A percentile compares a stretch with the other conserved stretches of the same genome.
Conservation (phyloP, 129 eudicot genomes). For the Smallanthus sonchifolius region DNA sequence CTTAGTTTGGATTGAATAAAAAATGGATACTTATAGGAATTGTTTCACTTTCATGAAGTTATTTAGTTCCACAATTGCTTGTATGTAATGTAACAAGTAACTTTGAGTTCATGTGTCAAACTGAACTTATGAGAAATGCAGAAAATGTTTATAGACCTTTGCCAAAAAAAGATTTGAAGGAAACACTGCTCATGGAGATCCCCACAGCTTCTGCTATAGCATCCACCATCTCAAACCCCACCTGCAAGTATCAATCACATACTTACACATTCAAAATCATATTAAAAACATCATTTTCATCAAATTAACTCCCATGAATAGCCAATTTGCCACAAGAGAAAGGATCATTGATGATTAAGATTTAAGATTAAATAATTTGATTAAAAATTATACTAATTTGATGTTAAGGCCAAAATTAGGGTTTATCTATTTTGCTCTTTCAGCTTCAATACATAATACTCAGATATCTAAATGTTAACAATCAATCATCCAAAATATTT, state of each 20-base stretch:
- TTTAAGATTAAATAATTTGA: neutral
- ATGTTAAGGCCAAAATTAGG: neutral
- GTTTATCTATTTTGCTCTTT: neutral
- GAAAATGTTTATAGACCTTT: slow-evolving; percentile 45
- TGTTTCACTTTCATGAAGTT: neutral
- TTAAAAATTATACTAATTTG: neutral
- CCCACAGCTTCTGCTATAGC: slow-evolving; percentile 86
- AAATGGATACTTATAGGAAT: neutral
- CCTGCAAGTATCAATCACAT: slow-evolving; percentile 40
- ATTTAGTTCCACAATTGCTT: neutral
- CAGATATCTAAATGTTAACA: neutral
- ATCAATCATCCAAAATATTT: neutral
- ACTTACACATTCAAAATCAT: neutral
- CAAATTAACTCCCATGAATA: neutral
- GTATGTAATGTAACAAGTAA: neutral
- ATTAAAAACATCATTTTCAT: neutral
- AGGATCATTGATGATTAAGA: neutral
- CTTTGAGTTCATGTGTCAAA: neutral
- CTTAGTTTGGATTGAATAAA: neutral
- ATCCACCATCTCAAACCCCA: slow-evolving; percentile 95
- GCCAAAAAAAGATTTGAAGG: slow-evolving; percentile 79
- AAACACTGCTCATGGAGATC: slow-evolving; percentile 58
- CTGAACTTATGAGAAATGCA: neutral
- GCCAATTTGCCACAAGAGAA: neutral
- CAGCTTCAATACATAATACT: neutral